Conservation (phyloP, 2,329 filamentous ascomycete genomes). For the Fusarium staphyleae region DNA sequence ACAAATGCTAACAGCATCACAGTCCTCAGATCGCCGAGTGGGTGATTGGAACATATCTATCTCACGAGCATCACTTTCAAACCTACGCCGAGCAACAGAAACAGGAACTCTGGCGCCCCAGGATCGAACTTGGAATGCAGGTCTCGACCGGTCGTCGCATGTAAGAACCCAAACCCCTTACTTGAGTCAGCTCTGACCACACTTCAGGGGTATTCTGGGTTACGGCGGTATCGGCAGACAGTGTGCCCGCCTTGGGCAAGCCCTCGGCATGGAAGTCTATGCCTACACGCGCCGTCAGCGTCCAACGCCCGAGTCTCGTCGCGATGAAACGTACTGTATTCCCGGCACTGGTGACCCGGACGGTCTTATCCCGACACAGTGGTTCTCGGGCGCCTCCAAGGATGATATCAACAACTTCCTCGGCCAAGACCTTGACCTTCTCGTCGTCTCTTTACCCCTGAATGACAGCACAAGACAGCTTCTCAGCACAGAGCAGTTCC, state of each 20-base stretch:
- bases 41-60: conserved; percentile 49
- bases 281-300: conserved; percentile 71
- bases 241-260: conserved; percentile 56
- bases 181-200: not conserved
- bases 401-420: conserved; percentile 52
- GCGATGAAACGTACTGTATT: conserved; percentile 67
- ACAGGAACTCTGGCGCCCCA: conserved; percentile 39
- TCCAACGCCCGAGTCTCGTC: conserved; percentile 63
- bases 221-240: conserved; percentile 57
- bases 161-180: conserved; percentile 32
- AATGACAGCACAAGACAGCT: conserved; percentile 34
- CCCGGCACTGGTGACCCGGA: conserved; percentile 64
- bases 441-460: conserved; percentile 53
- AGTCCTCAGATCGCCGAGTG: conserved; percentile 52
- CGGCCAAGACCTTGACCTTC: conserved; percentile 51
- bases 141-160: conserved; percentile 48
- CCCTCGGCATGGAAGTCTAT: conserved; percentile 71
- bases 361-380: conserved; percentile 50
- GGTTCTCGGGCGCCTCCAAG: conserved; percentile 50
- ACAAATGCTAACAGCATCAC: no score
- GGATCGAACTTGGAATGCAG: conserved; percentile 26
- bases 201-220: conserved; percentile 48
- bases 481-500: conserved; percentile 54
- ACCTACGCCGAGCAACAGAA: conserved; percentile 43
- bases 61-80: conserved; percentile 44